A percentile compares a stretch with the other conserved stretches of the same genome.
Conservation (phyloP, 2,329 filamentous ascomycete genomes). For the Alternaria arborescens region DNA sequence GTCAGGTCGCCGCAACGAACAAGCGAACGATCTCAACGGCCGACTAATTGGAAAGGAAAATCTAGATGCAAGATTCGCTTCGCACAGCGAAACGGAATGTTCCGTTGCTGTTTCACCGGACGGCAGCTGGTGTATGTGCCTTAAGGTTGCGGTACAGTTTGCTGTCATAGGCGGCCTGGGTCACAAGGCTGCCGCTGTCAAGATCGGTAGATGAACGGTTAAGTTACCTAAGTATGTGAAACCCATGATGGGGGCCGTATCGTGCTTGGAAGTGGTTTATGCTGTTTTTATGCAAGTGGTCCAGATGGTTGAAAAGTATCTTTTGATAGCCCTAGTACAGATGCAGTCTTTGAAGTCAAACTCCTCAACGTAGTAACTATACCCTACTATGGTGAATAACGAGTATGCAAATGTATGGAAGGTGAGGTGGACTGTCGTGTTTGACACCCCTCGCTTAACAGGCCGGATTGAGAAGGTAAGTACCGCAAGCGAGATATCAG, state of each 20-base stretch:
- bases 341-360: background rate
- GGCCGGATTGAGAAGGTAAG: background rate
- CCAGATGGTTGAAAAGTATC: background rate
- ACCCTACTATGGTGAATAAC: background rate
- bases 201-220: background rate
- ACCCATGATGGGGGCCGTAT: background rate
- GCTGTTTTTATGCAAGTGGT: background rate
- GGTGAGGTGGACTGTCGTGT: background rate
- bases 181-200: constrained; percentile 1
- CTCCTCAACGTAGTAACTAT: background rate
- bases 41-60: background rate
- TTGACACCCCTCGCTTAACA: constrained; percentile 2
- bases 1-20: background rate
- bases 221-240: background rate
- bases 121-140: background rate
- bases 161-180: background rate
- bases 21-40: background rate
- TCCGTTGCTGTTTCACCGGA: background rate
- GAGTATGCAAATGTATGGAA: background rate
- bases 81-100: background rate
- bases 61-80: background rate
- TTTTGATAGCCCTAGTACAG: background rate
- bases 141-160: background rate
- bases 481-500: constrained; percentile 1
- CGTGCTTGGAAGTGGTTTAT: background rate